Percentiles rank a stretch among this genome's conserved stretches.
phyloP scores from a whole-genome alignment of 2,329 filamentous ascomycete genomes.

The Ophiostoma pallidulum region DNA sequence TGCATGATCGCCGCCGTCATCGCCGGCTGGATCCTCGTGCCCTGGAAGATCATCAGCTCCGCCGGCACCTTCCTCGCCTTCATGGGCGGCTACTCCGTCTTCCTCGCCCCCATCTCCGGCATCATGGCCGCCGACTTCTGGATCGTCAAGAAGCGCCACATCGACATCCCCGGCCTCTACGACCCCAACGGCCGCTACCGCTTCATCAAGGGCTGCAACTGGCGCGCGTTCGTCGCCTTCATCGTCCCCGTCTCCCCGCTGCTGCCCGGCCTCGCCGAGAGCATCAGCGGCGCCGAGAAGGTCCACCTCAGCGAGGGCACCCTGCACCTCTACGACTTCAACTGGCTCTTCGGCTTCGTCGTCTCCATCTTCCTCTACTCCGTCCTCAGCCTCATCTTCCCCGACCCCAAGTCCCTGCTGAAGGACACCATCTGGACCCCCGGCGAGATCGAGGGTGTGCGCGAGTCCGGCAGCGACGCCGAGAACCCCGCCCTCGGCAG shows the following conservation, averaged over 20 bases:
- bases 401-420: slow-evolving; percentile 41
- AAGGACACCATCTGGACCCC: slow-evolving; percentile 29
- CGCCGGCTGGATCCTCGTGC: slow-evolving; percentile 50
- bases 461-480: slow-evolving; percentile 15
- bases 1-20: slow-evolving; percentile 47
- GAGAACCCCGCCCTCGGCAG: slow-evolving; percentile 11
- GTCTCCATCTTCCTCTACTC: slow-evolving; percentile 47
- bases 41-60: slow-evolving; percentile 55
- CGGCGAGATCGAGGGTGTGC: slow-evolving; percentile 18
- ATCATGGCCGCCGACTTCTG: slow-evolving; percentile 33
- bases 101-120: slow-evolving; percentile 32
- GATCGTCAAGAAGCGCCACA: slow-evolving; percentile 27
- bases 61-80: slow-evolving; percentile 53
- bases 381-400: slow-evolving; percentile 36
- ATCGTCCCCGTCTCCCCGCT: slow-evolving; percentile 22
- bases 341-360: slow-evolving; percentile 56
- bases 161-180: slow-evolving; percentile 35
- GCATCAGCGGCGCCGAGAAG: slow-evolving; percentile 13
- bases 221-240: slow-evolving; percentile 19
- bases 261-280: slow-evolving; percentile 24
- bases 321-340: slow-evolving; percentile 50
- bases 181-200: slow-evolving; percentile 31
- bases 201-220: slow-evolving; percentile 22
- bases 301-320: slow-evolving; percentile 30
- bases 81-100: slow-evolving; percentile 49